phyloP scores from a whole-genome alignment of 1,284 basidiomycete genomes.

The Singerocomus inundabilis region DNA sequence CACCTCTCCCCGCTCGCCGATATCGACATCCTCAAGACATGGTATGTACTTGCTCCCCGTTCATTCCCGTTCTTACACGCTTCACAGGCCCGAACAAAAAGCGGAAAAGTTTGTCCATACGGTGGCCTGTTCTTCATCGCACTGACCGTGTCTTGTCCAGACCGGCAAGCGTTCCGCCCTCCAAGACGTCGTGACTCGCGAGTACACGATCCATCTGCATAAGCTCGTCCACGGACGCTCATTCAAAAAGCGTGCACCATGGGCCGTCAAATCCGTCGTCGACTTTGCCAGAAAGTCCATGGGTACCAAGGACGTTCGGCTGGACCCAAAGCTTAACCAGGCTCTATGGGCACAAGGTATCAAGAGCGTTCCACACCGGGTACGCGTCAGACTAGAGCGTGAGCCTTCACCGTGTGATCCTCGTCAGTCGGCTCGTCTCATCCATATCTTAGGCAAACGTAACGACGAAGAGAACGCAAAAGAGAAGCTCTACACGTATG shows the following conservation, averaged over 20 bases:
- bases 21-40: slow-evolving; percentile 58
- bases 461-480: slow-evolving; percentile 92
- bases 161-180: slow-evolving; percentile 91
- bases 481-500: slow-evolving; percentile 96
- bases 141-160: slow-evolving; percentile 38
- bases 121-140: slow-evolving; percentile 20
- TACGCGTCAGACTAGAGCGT: slow-evolving; percentile 93
- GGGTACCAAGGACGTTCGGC: slow-evolving; percentile 89
- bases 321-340: slow-evolving; percentile 94
- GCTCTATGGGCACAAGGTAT: slow-evolving; percentile 88
- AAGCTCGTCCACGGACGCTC: slow-evolving; percentile 87
- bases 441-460: slow-evolving; percentile 21
- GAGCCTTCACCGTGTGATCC: slow-evolving; percentile 39
- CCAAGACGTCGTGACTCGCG: slow-evolving; percentile 93
- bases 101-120: slow-evolving; percentile 16
- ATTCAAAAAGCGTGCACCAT: slow-evolving; percentile 94
- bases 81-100: slow-evolving; percentile 49
- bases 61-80: slow-evolving; percentile 14
- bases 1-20: slow-evolving; percentile 39
- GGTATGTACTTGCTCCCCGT: slow-evolving; percentile 42
- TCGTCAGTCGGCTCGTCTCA: not conserved
- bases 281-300: slow-evolving; percentile 90
- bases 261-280: slow-evolving; percentile 90
- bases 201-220: slow-evolving; percentile 96
- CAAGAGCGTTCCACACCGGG: slow-evolving; percentile 86